Conservation (phyloP, 2,329 filamentous ascomycete species). For the Scedosporium minutisporum region DNA sequence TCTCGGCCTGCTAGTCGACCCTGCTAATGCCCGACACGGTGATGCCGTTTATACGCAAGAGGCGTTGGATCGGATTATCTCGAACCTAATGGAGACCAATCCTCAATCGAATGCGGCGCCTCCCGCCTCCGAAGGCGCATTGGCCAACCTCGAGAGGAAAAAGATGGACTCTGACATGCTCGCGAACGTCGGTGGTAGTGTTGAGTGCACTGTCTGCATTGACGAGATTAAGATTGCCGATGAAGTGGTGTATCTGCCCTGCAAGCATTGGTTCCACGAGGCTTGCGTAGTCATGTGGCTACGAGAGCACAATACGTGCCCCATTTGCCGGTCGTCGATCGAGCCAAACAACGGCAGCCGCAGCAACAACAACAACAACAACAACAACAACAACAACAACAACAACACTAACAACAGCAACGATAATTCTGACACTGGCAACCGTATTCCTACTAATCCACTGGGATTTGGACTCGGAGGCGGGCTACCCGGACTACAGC, state of each 20-base stretch:
- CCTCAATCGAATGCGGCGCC: constrained; percentile 67
- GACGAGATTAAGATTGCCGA: constrained; percentile 67
- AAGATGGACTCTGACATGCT: constrained; percentile 63
- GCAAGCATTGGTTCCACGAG: constrained; percentile 89
- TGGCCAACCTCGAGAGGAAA: constrained; percentile 63
- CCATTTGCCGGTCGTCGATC: constrained; percentile 60
- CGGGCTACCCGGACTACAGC: background rate
- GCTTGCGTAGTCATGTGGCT: constrained; percentile 77
- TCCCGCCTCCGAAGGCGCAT: constrained; percentile 67
- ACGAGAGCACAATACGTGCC: constrained; percentile 84
- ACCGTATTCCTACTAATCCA: background rate
- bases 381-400: background rate
- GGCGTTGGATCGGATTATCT: constrained; percentile 79
- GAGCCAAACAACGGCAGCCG: constrained; percentile 20
- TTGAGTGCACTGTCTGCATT: constrained; percentile 92
- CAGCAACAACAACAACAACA: background rate
- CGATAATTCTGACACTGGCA: background rate
- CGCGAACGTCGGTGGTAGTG: constrained; percentile 32
- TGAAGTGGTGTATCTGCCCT: constrained; percentile 70
- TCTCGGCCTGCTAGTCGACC: constrained; percentile 39
- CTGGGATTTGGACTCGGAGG: background rate
- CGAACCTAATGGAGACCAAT: constrained; percentile 78
- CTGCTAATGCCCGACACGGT: constrained; percentile 47
- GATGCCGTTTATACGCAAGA: constrained; percentile 89
- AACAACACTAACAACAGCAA: background rate